Base-by-base conservation (phyloP, 805 yeast species). In the Hanseniaspora mollemarum region DNA sequence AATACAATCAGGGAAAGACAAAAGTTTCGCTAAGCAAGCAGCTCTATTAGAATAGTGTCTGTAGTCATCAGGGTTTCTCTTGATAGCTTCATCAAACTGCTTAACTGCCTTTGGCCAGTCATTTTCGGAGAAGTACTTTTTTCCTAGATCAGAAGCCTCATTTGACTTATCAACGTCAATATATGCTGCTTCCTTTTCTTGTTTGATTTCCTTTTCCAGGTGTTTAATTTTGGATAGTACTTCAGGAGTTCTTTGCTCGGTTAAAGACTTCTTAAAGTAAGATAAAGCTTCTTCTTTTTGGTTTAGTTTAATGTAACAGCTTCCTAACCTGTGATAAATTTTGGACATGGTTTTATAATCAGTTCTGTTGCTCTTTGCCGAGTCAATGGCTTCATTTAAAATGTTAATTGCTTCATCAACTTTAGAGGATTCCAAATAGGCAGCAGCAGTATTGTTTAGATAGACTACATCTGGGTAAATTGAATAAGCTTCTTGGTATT, bases 41-140 rank as follows among this genome's bases (percentile, higher is more conserved):
- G 99, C 98, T 70, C 99, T 83, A 72, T 92, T 92, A 32, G 95
- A 87, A 68, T 87, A 92, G 53, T 96, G 97, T 67, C 96, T 80
- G 22, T 94, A 94, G 67, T 92, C 97, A 52, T 79, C 79, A 52
- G 99, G 99, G n/a, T 88, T 87, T 66, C 99, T 83, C 70, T 87
- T 86, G 60, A 90, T 74, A 88, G 92, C 92, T 70, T 92, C 98
- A 45, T 94, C 75, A 69, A 92, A 92, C 4, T 95, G 83, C 66
- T 84, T 83, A 40, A 92, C 96, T 21, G 97, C 96, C 57, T 73
- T 80, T 56, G 98, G 97, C 96, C 95, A 90, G 67, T 90, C 95
- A 45, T 86, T 92, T 59, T 84, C 82, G 54, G 83, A 78, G 76
- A 92, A 92, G 62, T 67, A 78, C 22, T 84, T 90, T 67, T 85